Base-by-base conservation (phyloP, 1,284 basidiomycete species). In the Ceratobasidium sp. region DNA sequence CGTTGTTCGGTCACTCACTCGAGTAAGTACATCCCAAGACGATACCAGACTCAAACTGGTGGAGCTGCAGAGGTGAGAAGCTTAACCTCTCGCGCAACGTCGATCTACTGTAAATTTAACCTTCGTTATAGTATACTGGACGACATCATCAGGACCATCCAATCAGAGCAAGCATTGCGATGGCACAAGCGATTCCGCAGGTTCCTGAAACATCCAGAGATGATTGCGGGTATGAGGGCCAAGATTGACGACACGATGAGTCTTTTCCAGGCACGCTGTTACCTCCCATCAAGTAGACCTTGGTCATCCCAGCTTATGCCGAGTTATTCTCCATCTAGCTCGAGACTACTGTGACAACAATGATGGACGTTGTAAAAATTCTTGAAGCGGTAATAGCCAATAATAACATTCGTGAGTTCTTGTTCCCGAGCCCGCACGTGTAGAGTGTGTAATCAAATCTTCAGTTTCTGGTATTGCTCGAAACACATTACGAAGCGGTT, bases 191-290 rank as follows among this genome's bases (percentile, higher is more conserved):
- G 39, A 3, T 8, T 28, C 7, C 23, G 4, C 39, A 64, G 20
- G 39, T 28, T 45, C 23, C 23, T 64, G 11, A 26, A 8, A 11
- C 42, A 64, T 3, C 63, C 63, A 31, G 63, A 64, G 45, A 64
- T 64, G 63, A 64, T 64, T n/a, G 39, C 42, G 7, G 63, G 31
- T 20, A 64, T 64, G 42, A 64, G 39, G n/a, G 47, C 11, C 5
- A 23, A 37, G 23, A 6, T 64, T 13, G 63, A 26, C 11, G 23
- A 45, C 13, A 39, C 63, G 10, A 49, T 47, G 3, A n/a, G 3
- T 8, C 23, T 64, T 1, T 47, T 64, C 20, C 35, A 61, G 15
- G 58, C 39, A 39, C 20, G 39, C 4, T 39, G n/a, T 6, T 20
- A 3, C 23, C 8, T 23, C 3, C 49, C 8, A 61, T 61, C 39